Conservation (phyloP, 2,329 filamentous ascomycete genomes). For the Aspergillus pseudoglaucus region DNA sequence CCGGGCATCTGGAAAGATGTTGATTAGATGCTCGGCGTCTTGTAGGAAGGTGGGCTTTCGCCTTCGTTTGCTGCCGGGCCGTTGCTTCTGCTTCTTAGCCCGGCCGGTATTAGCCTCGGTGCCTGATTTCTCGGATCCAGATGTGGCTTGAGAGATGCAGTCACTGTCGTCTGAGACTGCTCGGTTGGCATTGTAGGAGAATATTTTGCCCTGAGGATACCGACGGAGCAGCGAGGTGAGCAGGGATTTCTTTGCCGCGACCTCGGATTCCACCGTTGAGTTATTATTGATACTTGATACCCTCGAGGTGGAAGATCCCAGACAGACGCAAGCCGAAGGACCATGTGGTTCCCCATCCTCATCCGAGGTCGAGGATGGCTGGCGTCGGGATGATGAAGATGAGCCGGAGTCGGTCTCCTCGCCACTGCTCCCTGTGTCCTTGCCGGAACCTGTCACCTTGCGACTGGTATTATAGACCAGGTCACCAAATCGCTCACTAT, state of each 20-base stretch:
- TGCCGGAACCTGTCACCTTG: constrained; percentile 3
- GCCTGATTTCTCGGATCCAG: constrained; percentile 1
- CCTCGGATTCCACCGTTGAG: constrained; percentile 7
- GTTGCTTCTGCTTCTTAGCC: constrained; percentile 5
- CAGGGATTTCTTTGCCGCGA: constrained; percentile 11
- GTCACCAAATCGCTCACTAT: constrained; percentile 11
- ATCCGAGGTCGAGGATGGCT: not conserved
- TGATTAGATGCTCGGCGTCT: constrained; percentile 15
- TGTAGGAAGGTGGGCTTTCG: constrained; percentile 10
- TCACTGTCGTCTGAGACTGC: constrained; percentile 21
- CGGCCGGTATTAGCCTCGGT: not conserved
- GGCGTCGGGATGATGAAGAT: not conserved
- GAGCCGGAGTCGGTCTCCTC: constrained; percentile 16
- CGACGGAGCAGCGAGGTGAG: constrained; percentile 15
- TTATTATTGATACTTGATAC: constrained; percentile 11
- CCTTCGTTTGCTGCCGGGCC: constrained; percentile 2
- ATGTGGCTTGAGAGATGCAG: not conserved
- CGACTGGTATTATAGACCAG: constrained; percentile 7
- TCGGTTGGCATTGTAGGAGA: constrained; percentile 17
- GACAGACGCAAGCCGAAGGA: constrained; percentile 4
- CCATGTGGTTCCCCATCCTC: constrained; percentile 1
- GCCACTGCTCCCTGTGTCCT: constrained; percentile 7
- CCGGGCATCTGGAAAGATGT: constrained; percentile 18
- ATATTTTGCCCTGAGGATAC: constrained; percentile 24
- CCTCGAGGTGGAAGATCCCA: constrained; percentile 15